Evolutionary conservation across 305 asterid species (phyloP), one percentile per base, ranked within the genome.

Genomic region (Fraxinus greggii): DNA sequence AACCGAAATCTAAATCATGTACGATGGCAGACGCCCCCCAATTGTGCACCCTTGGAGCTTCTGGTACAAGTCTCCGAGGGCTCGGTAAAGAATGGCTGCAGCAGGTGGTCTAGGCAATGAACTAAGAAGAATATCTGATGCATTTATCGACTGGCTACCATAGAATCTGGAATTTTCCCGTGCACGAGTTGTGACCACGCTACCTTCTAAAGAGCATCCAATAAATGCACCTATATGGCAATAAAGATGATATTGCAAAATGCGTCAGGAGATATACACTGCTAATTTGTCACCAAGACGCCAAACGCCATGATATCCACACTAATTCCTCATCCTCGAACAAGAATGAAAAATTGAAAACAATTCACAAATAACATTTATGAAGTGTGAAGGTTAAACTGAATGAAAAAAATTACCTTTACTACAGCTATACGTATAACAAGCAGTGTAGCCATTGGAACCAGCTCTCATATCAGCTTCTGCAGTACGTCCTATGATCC

Each of bases 371-470:
- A 78, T 7, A 51, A 54, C 24, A 54, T 54, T 54, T 54, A 17
- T 2, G 61, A 54, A 24, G 23, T 5, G 63, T 5, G 63, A 5
- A 54, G 63, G 9, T 54, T 54, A 54, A 54, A 54, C 63, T 61
- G 3, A 36, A 32, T 35, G 63, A 78, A 2, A 13, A 36, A 74
- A 17, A 76, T 83, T 61, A 96, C 98, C 99, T 96, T 93, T 96
- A 85, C 99, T 92, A 91, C 95, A 93, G 92, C 98, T 94, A 48
- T 94, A 96, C 26, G 98, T 92, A 79, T 94, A 94, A 84, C 99
- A 94, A 75, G 98, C 90, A 65, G 95, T 89, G 79, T 83, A 88
- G 67, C 95, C 92, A 80, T 88, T 82, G n/a, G 86, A 75, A 81
- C 98, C 95, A 32, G 97, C 98, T 83, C 97, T 88, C 85, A 96